A percentile compares a stretch with the other conserved stretches of the same genome.
phyloP scores from a whole-genome alignment of 371 early-diverging fungal genomes.

The Paraphysoderma sedebokerense region DNA sequence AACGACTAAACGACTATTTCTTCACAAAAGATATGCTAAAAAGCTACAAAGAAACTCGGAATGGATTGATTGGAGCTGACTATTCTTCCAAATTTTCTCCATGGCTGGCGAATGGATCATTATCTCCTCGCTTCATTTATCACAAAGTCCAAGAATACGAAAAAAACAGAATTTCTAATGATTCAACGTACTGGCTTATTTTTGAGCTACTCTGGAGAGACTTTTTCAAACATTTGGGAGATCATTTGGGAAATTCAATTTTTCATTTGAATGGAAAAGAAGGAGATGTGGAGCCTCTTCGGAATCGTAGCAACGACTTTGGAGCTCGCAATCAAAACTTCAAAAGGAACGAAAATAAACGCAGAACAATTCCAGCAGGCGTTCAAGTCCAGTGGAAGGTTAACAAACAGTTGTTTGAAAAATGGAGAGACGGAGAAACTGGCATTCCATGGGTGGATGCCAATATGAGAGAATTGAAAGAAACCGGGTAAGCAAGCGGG shows the following conservation, averaged over 20 bases:
- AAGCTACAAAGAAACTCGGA: constrained; percentile 23
- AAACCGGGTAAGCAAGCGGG: no score
- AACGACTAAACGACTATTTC: constrained; percentile 15
- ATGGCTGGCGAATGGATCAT: constrained; percentile 14
- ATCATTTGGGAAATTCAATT: no score
- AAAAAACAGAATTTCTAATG: background rate
- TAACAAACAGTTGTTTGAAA: constrained; percentile 5
- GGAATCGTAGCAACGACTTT: no score
- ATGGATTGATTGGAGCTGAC: constrained; percentile 20
- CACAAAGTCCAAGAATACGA: no score
- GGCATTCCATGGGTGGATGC: constrained; percentile 28
- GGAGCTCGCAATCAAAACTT: no score
- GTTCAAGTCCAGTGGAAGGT: constrained; percentile 8
- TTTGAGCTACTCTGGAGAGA: constrained; percentile 25
- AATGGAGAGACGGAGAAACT: constrained; percentile 18
- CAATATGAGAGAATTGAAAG: constrained; percentile 17
- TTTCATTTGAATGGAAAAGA: no score
- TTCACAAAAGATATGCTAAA: constrained; percentile 7
- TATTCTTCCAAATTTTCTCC: constrained; percentile 18
- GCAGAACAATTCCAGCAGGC: no score
- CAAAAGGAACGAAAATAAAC: no score
- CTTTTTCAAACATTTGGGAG: no score
- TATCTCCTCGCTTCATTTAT: constrained; percentile 14
- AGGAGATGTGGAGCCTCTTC: no score
- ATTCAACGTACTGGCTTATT: constrained; percentile 12